Base-by-base conservation (phyloP, 495 filamentous ascomycete species). In the Pseudevernia furfuracea region DNA sequence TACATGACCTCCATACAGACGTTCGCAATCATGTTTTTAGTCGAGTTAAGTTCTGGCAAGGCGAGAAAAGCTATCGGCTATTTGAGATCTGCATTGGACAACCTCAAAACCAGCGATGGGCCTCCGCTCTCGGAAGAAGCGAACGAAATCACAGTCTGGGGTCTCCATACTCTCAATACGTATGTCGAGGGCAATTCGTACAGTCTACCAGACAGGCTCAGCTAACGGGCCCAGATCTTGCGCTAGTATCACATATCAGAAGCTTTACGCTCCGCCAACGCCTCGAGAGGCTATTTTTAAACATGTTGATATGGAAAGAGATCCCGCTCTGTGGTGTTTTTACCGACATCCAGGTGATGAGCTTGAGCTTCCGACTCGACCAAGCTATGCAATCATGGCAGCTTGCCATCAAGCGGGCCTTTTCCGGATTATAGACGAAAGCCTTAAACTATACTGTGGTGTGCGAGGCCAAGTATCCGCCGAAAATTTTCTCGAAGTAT, bases 11-110 rank as follows among this genome's bases (percentile, higher is more conserved):
- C 69, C 2, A 66, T 73, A 36, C 74, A 76, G 61, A 61, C 71
- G 12, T 72, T 74, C 61, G 74, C 71, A 19, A 61, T 76, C 32
- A 72, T 75, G 70, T 76, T 72, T 55, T 67, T 76, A 4, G 70
- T 71, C 11, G 74, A 76, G 19, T 66, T 65, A 58, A 67, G 70
- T 23, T 68, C 71, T 36, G 70, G 65, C 19, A 72, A 72, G 43
- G 71, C 69, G 11, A 57, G 71, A 58, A 73, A 68, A 30, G 76
- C 72, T 21, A 61, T 71, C 6, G 71, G 74, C 7, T 76, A 77
- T 58, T 66, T 78, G 2, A 65, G 69, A 39, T 58, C 73, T 25
- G 74, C 75, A 0, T 65, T 65, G 10, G 69, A 70, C 39, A 48
- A 58, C 41, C 14, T 70, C 5, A 66, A 67, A 37, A 32, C 19